phyloP scores from a whole-genome alignment of 1,139 yeast species.

The Tardiomyces blankii region DNA sequence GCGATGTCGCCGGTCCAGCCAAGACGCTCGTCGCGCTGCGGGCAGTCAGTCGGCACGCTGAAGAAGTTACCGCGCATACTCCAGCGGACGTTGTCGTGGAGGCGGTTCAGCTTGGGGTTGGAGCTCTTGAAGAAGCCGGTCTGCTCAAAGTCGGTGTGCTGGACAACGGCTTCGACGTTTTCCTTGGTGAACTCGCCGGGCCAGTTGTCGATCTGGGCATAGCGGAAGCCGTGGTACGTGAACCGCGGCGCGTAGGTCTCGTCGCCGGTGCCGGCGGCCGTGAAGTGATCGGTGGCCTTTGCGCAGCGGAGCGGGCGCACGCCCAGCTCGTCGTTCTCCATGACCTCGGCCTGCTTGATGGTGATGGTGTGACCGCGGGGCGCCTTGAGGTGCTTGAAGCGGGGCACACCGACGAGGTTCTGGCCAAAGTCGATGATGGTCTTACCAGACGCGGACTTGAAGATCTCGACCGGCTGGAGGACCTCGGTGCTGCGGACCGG shows the following conservation, averaged over 20 bases:
- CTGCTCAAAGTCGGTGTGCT: constrained; percentile 7
- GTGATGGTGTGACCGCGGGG: constrained; percentile 9
- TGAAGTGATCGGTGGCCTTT: constrained; percentile 10
- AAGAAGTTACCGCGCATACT: constrained; percentile 12
- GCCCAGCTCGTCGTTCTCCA: constrained; percentile 13
- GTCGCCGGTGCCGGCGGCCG: constrained; percentile 8
- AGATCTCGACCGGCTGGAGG: background rate
- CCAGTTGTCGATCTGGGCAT: constrained; percentile 12
- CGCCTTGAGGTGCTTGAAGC: constrained; percentile 6
- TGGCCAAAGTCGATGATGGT: constrained; percentile 12
- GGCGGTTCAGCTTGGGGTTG: constrained; percentile 6
- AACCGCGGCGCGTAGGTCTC: constrained; percentile 10
- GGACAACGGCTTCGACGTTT: constrained; percentile 7
- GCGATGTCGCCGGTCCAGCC: constrained; percentile 16
- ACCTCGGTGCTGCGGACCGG: background rate
- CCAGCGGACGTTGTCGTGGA: constrained; percentile 8
- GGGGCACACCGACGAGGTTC: constrained; percentile 11
- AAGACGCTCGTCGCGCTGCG: constrained; percentile 15
- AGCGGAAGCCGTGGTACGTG: constrained; percentile 12
- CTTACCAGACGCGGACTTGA: constrained; percentile 7
- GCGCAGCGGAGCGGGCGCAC: constrained; percentile 11
- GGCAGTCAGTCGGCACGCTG: constrained; percentile 12
- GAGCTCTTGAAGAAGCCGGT: constrained; percentile 12
- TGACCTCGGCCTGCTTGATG: constrained; percentile 12
- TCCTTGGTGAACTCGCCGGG: constrained; percentile 7